phyloP scores from a whole-genome alignment of 2,329 filamentous ascomycete genomes.

The Ciborinia camelliae region DNA sequence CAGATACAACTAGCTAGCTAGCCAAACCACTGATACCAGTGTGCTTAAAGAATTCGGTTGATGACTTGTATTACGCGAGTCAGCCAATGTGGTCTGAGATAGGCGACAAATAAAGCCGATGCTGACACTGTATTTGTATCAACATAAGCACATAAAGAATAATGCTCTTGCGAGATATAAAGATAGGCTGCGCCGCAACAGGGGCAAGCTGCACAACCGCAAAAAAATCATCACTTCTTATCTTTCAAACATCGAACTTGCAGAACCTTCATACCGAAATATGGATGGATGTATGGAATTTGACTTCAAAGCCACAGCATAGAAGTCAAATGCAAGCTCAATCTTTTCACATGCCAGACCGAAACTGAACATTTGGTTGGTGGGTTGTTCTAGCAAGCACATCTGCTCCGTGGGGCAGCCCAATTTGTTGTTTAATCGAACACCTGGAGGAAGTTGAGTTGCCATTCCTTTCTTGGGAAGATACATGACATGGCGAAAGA shows the following conservation, averaged over 20 bases:
- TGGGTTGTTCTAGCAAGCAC: neutral
- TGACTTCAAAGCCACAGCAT: neutral
- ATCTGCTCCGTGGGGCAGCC: neutral
- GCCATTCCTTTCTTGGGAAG: too few relatives aligned
- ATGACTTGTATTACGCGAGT: neutral
- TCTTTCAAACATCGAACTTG: neutral
- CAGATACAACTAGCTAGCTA: too few relatives aligned
- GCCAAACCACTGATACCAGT: too few relatives aligned
- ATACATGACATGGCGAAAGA: too few relatives aligned
- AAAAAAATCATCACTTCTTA: neutral
- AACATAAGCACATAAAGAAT: neutral
- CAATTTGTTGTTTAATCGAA: neutral
- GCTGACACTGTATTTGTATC: neutral
- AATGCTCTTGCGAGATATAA: neutral
- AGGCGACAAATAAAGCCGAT: neutral
- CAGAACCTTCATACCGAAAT: neutral
- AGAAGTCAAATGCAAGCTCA: neutral
- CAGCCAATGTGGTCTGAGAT: too few relatives aligned
- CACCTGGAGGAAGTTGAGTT: too few relatives aligned
- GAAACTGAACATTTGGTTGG: neutral
- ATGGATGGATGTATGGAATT: neutral
- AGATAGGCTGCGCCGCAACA: too few relatives aligned
- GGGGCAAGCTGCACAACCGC: neutral
- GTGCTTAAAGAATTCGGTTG: too few relatives aligned
- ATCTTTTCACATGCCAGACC: neutral